A percentile compares a stretch with the other conserved stretches of the same genome.
Conservation (phyloP, 768 basidiomycete species). For the Hydnomerulius pinastri region DNA sequence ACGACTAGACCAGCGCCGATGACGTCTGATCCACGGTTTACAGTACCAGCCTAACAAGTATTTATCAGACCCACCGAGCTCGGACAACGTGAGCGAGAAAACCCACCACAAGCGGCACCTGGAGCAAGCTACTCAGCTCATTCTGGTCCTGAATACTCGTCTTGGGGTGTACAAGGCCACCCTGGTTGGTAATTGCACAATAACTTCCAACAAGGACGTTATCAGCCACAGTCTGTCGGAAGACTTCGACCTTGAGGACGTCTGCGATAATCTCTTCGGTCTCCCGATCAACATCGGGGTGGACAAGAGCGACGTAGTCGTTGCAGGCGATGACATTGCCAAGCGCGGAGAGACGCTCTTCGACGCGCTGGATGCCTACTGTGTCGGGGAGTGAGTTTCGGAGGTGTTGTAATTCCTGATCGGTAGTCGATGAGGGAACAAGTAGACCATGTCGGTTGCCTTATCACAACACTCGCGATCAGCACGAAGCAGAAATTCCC, state of each 20-base stretch:
- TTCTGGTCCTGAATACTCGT: slow-evolving; percentile 98
- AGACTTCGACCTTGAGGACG: slow-evolving; percentile 98
- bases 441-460: slow-evolving; percentile 97
- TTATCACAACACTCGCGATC: slow-evolving; percentile 25
- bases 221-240: slow-evolving; percentile 94
- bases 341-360: slow-evolving; percentile 94
- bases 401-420: slow-evolving; percentile 97
- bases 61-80: not conserved
- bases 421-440: slow-evolving; percentile 92
- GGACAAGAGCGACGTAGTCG: slow-evolving; percentile 98
- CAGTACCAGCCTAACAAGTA: slow-evolving; percentile 80
- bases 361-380: slow-evolving; percentile 94
- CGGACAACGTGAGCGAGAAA: not conserved
- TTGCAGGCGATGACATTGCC: slow-evolving; percentile 99
- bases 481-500: not conserved
- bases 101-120: slow-evolving; percentile 92
- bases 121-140: slow-evolving; percentile 90
- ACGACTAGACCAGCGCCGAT: slow-evolving; percentile 97
- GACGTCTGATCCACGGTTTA: slow-evolving; percentile 97
- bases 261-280: slow-evolving; percentile 99
- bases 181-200: slow-evolving; percentile 94
- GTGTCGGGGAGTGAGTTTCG: slow-evolving; percentile 91
- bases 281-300: slow-evolving; percentile 97
- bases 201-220: slow-evolving; percentile 98
- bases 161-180: slow-evolving; percentile 96